Evolutionary conservation across 2,329 filamentous ascomycete genomes (phyloP).

Genomic region (Neonectria neomacrospora): DNA sequence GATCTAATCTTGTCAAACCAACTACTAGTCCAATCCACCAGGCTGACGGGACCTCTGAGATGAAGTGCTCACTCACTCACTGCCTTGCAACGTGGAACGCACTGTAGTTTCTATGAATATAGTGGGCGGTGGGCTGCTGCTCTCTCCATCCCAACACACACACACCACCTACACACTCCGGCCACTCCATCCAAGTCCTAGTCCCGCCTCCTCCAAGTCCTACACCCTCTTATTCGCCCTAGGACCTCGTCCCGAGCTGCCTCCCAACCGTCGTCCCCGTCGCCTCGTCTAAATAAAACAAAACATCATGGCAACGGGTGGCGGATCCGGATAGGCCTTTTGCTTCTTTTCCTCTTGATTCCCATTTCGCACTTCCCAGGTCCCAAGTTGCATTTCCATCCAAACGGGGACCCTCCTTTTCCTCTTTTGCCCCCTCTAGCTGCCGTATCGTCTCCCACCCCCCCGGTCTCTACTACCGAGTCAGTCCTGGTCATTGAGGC

Average conservation of each 20-base stretch:
- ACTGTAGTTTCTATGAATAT: neutral
- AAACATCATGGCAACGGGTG: slow-evolving; percentile 42
- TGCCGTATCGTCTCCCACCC: no score
- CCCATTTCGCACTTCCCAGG: slow-evolving; percentile 6
- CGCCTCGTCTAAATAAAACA: slow-evolving; percentile 33
- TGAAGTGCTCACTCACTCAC: neutral
- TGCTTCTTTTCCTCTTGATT: slow-evolving; percentile 22
- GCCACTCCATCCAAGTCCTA: slow-evolving; percentile 41
- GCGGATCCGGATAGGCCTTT: slow-evolving; percentile 34
- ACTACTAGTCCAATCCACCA: no score
- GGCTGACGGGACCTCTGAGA: no score
- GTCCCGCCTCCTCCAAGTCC: slow-evolving; percentile 41
- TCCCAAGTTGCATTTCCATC: neutral
- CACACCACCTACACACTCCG: neutral
- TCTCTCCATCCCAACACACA: neutral
- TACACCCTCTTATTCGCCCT: slow-evolving; percentile 47
- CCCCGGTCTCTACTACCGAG: neutral
- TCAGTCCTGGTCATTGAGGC: neutral
- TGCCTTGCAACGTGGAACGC: neutral
- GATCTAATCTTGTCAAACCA: no score
- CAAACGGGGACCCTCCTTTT: slow-evolving; percentile 1
- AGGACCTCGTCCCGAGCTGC: slow-evolving; percentile 43
- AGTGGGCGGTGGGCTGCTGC: neutral
- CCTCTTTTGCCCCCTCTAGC: slow-evolving; percentile 26
- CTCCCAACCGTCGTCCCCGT: slow-evolving; percentile 36